These are phyloP conservation scores for Fusarium sacchari DNA, from an alignment of 2,329 filamentous ascomycete species.

Conservation along the genomic window DNA sequence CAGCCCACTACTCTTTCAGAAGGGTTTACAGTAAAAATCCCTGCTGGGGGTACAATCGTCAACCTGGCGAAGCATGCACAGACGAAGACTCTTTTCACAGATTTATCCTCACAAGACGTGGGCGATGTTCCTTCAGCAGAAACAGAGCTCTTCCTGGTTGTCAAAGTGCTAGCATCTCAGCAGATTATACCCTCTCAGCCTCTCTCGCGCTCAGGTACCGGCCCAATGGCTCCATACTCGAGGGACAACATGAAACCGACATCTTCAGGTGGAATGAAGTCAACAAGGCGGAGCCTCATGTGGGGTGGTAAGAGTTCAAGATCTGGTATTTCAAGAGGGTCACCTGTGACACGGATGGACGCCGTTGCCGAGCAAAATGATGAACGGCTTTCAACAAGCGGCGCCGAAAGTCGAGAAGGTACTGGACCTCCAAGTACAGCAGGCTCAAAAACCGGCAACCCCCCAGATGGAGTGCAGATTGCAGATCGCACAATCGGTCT, in stretches of 20 bases:
- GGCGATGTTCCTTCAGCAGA: conserved; percentile 70
- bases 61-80: conserved; percentile 72
- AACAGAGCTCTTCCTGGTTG: conserved; percentile 82
- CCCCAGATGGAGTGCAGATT: conserved; percentile 41
- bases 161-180: conserved; percentile 75
- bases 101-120: conserved; percentile 81
- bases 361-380: conserved; percentile 65
- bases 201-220: conserved; percentile 61
- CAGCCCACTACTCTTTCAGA: conserved; percentile 79
- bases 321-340: conserved; percentile 63
- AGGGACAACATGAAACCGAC: conserved; percentile 60
- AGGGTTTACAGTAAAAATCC: conserved; percentile 81
- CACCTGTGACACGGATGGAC: conserved; percentile 61
- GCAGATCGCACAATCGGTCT: conserved; percentile 74
- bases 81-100: conserved; percentile 87
- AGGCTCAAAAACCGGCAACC: conserved; percentile 55
- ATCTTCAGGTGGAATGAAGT: conserved; percentile 61
- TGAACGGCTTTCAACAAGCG: conserved; percentile 49
- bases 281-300: conserved; percentile 73
- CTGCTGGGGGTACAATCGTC: conserved; percentile 76
- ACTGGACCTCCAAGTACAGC: conserved; percentile 63
- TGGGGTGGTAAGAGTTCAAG: conserved; percentile 71
- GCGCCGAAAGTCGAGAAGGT: conserved; percentile 57
- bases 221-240: conserved; percentile 52
- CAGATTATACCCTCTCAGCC: conserved; percentile 59